Percentiles rank a stretch among this genome's conserved stretches.
These are phyloP conservation scores for Crithidia acanthocephali DNA, from an alignment of 208 protist species.

Conservation along the genomic window DNA sequence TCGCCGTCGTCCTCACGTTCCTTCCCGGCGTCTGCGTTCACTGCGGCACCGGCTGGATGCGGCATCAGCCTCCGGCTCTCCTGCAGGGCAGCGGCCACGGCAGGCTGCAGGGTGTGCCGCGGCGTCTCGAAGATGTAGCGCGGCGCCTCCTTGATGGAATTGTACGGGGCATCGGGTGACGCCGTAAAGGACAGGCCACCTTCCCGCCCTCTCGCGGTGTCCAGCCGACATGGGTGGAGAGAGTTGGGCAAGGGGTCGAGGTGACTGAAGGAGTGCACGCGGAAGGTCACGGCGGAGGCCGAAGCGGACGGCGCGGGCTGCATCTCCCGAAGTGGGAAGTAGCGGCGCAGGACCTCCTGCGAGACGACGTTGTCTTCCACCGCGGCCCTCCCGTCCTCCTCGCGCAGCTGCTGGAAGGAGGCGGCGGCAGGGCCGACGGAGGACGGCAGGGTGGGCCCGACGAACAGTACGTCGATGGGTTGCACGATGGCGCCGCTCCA, in stretches of 20 bases:
- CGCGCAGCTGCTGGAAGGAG: constrained; percentile 58
- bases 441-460: constrained; percentile 51
- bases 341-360: constrained; percentile 38
- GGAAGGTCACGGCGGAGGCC: constrained; percentile 40
- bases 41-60: not conserved
- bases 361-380: constrained; percentile 35
- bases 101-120: constrained; percentile 52
- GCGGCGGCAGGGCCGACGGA: constrained; percentile 34
- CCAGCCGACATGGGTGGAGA: constrained; percentile 25
- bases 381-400: constrained; percentile 13
- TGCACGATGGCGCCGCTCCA: constrained; percentile 85
- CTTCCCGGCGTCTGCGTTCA: too few species aligned
- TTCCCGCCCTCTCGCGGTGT: constrained; percentile 12
- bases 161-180: constrained; percentile 30
- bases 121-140: constrained; percentile 70
- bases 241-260: constrained; percentile 69
- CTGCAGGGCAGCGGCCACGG: constrained; percentile 41
- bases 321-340: constrained; percentile 75
- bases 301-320: constrained; percentile 5
- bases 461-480: constrained; percentile 82
- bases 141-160: constrained; percentile 21
- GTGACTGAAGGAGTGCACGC: constrained; percentile 65
- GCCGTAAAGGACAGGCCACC: constrained; percentile 23
- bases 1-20: not conserved
- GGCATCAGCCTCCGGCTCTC: constrained; percentile 32